Conservation (phyloP, 345 rosid species). For the Ailanthus altissimus region DNA sequence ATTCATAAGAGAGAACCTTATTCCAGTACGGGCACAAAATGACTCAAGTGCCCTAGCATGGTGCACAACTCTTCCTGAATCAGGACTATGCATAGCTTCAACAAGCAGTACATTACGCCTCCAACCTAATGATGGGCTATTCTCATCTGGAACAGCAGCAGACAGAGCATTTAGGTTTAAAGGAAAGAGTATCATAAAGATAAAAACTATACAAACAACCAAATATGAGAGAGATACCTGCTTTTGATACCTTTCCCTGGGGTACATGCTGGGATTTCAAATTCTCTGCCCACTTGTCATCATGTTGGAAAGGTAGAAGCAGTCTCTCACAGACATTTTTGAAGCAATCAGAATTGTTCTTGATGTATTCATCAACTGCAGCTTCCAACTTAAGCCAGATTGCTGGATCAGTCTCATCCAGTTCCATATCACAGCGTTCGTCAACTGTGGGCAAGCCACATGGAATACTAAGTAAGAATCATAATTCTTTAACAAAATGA, state of each 20-base stretch:
- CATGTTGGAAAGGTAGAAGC: slow-evolving; percentile 71
- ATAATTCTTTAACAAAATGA: slow-evolving; percentile 16
- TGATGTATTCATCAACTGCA: slow-evolving; percentile 76
- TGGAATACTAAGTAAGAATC: slow-evolving; percentile 18
- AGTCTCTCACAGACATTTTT: slow-evolving; percentile 75
- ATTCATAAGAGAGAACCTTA: slow-evolving; percentile 67
- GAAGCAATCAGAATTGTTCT: slow-evolving; percentile 63
- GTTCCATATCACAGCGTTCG: slow-evolving; percentile 97
- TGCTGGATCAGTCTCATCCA: slow-evolving; percentile 99
- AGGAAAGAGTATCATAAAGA: slow-evolving; percentile 12
- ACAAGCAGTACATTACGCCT: slow-evolving; percentile 89
- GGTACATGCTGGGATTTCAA: slow-evolving; percentile 47
- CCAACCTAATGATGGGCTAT: slow-evolving; percentile 86
- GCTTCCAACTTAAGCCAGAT: slow-evolving; percentile 91
- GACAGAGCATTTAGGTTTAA: slow-evolving; percentile 28
- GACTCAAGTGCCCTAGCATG: slow-evolving; percentile 93
- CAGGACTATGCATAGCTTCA: slow-evolving; percentile 92
- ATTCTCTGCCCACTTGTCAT: slow-evolving; percentile 67
- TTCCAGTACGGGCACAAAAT: slow-evolving; percentile 68
- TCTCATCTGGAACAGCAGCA: slow-evolving; percentile 48
- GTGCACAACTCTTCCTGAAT: slow-evolving; percentile 71
- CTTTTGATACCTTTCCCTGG: slow-evolving; percentile 37
- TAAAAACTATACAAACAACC: slow-evolving; percentile 6
- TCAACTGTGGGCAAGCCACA: slow-evolving; percentile 58
- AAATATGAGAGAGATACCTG: slow-evolving; percentile 37